Evolutionary conservation across 2,329 filamentous ascomycete species (phyloP), one percentile per base, ranked within the genome.

Genomic region (Peltaster fructicola): DNA sequence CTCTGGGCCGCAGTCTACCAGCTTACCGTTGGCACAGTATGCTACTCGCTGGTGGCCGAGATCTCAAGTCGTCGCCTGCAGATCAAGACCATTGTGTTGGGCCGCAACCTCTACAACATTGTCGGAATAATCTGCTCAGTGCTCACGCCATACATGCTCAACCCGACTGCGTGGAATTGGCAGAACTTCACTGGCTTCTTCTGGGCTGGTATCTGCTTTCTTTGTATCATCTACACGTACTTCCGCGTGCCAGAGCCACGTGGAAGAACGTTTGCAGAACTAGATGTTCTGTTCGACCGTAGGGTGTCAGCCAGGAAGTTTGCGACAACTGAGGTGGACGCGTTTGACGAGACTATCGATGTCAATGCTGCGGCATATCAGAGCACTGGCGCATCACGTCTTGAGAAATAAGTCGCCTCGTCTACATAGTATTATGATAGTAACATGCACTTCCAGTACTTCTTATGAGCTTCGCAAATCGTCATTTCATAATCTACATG

Each of bases 131-230:
- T 91, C 40, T 79, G 72, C 44, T 73, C 70, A 24, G 74, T 91
- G 4, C 52, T 92, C 19, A 90, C 80, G 0, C 82, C 82, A 0
- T 91, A 90, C 53, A 92, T 92, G 82, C 63, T 91, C 20, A 92
- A 92, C 53, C 80, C 82, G 0, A 63, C 60, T 1, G 75, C 70
- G 1, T 92, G 84, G 82, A 59, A 90, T 51, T 92, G 81, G 82
- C 63, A 68, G 32, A 88, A 88, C 53, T 88, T 67, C 40, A 68
- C 81, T 1, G 81, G 82, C 14, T 90, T 91, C 56, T 90, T 90
- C 59, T 81, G 81, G 77, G 73, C 69, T 8, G 77, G 73, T 1
- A 72, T 80, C 29, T 85, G 78, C 52, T 79, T 81, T 54, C 52
- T 71, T 27, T 88, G 78, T 54, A 69, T 84, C 41, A 54, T 88